These are phyloP conservation scores for Dactylellina leptospora DNA, from an alignment of 2,329 filamentous ascomycete genomes.

Conservation along the genomic window DNA sequence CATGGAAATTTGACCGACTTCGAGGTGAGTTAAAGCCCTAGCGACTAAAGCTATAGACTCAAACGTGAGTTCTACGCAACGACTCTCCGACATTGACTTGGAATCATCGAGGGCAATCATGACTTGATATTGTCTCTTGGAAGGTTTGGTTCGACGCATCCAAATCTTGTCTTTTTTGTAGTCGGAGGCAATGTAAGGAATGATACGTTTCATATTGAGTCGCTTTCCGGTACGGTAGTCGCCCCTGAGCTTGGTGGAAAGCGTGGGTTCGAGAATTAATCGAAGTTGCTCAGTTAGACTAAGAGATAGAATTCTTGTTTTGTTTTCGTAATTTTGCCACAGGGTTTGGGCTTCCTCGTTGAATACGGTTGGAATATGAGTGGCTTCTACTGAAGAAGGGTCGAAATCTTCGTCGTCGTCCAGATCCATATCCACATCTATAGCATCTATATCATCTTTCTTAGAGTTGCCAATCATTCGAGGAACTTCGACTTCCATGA, in stretches of 20 bases:
- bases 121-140: slow-evolving; percentile 95
- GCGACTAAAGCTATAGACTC: slow-evolving; percentile 93
- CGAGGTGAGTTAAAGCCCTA: slow-evolving; percentile 86
- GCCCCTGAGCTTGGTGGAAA: slow-evolving; percentile 93
- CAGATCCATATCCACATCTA: slow-evolving; percentile 39
- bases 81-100: slow-evolving; percentile 86
- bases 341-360: slow-evolving; percentile 73
- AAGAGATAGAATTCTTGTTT: slow-evolving; percentile 85
- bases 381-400: not conserved
- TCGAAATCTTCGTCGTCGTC: slow-evolving; percentile 16
- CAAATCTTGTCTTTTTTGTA: slow-evolving; percentile 99
- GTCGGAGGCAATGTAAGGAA: slow-evolving; percentile 96
- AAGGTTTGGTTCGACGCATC: slow-evolving; percentile 92
- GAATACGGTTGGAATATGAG: not conserved
- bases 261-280: slow-evolving; percentile 90
- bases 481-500: slow-evolving; percentile 28
- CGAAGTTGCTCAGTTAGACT: slow-evolving; percentile 93
- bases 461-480: slow-evolving; percentile 27
- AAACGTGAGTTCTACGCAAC: slow-evolving; percentile 81
- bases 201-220: slow-evolving; percentile 99
- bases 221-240: slow-evolving; percentile 97
- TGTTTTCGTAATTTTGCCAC: slow-evolving; percentile 84
- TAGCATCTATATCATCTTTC: slow-evolving; percentile 5
- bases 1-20: slow-evolving; percentile 91
- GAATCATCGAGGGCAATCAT: slow-evolving; percentile 97